phyloP scores from a whole-genome alignment of 2,329 filamentous ascomycete genomes.

The Fusarium fracticaudum region DNA sequence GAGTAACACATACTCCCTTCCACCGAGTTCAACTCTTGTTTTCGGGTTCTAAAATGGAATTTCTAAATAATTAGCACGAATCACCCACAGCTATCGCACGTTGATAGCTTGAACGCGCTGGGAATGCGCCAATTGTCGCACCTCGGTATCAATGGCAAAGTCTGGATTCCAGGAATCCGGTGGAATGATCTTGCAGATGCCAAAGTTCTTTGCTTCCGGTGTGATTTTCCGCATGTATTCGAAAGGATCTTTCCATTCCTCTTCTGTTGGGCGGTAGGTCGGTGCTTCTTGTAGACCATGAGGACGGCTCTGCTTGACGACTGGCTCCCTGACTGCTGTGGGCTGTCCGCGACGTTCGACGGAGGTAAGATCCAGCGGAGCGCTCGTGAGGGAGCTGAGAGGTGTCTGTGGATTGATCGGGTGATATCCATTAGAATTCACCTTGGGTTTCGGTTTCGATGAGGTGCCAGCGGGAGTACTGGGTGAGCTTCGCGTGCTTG shows the following conservation, averaged over 20 bases:
- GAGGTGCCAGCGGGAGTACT: constrained; percentile 51
- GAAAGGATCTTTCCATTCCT: constrained; percentile 94
- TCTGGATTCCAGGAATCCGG: constrained; percentile 93
- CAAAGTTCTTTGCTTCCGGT: constrained; percentile 85
- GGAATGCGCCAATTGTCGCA: constrained; percentile 50
- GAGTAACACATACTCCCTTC: constrained; percentile 82
- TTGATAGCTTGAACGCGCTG: constrained; percentile 14
- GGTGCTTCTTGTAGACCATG: constrained; percentile 91
- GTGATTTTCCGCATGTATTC: constrained; percentile 93
- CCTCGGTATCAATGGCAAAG: constrained; percentile 97
- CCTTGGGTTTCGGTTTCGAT: constrained; percentile 61
- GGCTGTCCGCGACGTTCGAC: constrained; percentile 92
- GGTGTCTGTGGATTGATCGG: constrained; percentile 60
- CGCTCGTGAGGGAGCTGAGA: constrained; percentile 65
- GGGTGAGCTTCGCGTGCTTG: constrained; percentile 63
- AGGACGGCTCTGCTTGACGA: constrained; percentile 80
- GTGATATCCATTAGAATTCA: constrained; percentile 64
- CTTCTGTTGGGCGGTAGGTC: constrained; percentile 87
- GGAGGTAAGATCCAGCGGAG: constrained; percentile 82
- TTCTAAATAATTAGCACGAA: constrained; percentile 62
- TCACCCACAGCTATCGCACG: neutral
- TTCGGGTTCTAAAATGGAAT: constrained; percentile 96
- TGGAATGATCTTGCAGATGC: constrained; percentile 95
- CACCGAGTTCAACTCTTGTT: constrained; percentile 96
- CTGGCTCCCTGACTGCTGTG: constrained; percentile 77